Evolutionary conservation across 163 green algal genomes (phyloP).

Genomic region (Prototheca stagnorum): DNA sequence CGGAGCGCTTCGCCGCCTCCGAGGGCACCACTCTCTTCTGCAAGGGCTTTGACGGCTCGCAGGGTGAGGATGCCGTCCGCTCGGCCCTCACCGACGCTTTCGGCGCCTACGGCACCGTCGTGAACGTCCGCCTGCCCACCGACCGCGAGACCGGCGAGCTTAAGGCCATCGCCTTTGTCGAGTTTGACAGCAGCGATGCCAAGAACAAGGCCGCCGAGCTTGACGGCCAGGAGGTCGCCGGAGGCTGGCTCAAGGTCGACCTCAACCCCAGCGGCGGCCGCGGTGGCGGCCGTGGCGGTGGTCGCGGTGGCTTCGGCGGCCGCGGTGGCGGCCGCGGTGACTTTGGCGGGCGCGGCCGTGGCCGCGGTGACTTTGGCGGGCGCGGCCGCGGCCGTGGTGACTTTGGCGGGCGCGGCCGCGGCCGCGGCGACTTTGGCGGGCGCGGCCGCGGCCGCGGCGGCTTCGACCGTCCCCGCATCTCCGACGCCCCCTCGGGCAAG

Average conservation of each 20-base stretch:
- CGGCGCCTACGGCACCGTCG: constrained; percentile 45
- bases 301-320: constrained; percentile 9
- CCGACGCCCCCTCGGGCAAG: constrained; percentile 41
- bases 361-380: constrained; percentile 9
- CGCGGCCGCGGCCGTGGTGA: constrained; percentile 15
- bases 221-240: constrained; percentile 40
- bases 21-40: constrained; percentile 76
- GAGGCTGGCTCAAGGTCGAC: constrained; percentile 63
- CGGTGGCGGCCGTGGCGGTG: constrained; percentile 2
- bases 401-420: constrained; percentile 16
- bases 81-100: constrained; percentile 46
- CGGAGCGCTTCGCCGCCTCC: constrained; percentile 11
- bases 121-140: constrained; percentile 30
- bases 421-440: constrained; percentile 20
- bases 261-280: constrained; percentile 23
- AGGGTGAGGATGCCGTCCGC: constrained; percentile 50
- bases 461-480: constrained; percentile 31
- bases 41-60: constrained; percentile 76
- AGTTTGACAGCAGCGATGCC: constrained; percentile 49
- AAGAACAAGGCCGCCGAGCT: constrained; percentile 44
- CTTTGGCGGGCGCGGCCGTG: neutral
- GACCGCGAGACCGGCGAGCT: constrained; percentile 37
- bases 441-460: constrained; percentile 23
- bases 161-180: constrained; percentile 73
- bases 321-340: constrained; percentile 7